These are phyloP conservation scores for Xerocomellus amylosporus DNA, from an alignment of 768 basidiomycete species.

Conservation along the genomic window DNA sequence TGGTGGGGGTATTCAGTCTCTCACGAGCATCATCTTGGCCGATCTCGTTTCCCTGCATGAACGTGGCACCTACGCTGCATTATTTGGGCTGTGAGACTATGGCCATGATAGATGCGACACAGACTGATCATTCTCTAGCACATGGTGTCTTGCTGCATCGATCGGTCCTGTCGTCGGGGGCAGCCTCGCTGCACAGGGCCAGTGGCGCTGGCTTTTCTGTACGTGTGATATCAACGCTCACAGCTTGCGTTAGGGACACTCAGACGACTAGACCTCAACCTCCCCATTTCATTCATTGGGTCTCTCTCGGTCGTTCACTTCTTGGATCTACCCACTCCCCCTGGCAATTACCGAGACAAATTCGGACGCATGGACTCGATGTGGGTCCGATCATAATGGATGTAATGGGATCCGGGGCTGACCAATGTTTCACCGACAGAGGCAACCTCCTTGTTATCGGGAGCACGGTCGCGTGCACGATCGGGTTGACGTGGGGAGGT, in stretches of 20 bases:
- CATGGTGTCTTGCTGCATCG: conserved; percentile 34
- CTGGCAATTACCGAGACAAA: conserved; percentile 32
- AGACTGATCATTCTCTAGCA: conserved; percentile 12
- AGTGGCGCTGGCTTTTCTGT: conserved; percentile 48
- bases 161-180: conserved; percentile 38
- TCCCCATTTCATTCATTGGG: conserved; percentile 34
- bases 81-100: conserved; percentile 21
- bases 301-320: conserved; percentile 23
- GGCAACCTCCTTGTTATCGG: conserved; percentile 36
- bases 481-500: conserved; percentile 45
- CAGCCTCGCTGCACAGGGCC: conserved; percentile 30
- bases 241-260: not conserved
- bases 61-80: conserved; percentile 36
- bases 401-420: not conserved
- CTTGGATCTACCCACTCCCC: conserved; percentile 34
- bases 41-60: conserved; percentile 44
- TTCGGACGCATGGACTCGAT: conserved; percentile 38
- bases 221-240: not conserved
- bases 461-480: conserved; percentile 26
- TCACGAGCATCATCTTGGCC: conserved; percentile 40
- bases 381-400: conserved; percentile 19
- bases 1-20: conserved; percentile 34
- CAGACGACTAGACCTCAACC: conserved; percentile 35
- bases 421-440: conserved; percentile 18
- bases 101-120: not conserved